These are phyloP conservation scores for Darksidea phi DNA, from an alignment of 495 filamentous ascomycete genomes.

Conservation along the genomic window DNA sequence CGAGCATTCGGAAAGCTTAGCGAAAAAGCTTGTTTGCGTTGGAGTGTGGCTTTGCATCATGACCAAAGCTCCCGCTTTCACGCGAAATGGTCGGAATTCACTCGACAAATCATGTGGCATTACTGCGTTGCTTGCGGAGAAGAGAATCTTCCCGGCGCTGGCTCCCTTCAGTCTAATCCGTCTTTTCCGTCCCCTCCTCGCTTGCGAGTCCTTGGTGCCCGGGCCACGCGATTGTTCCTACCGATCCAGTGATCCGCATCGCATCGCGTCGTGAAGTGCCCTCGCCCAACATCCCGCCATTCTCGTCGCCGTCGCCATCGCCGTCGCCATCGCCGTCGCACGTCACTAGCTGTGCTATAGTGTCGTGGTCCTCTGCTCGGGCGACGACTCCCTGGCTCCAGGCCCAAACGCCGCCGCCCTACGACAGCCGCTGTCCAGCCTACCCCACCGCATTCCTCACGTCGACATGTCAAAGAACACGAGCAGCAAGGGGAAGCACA, in stretches of 20 bases:
- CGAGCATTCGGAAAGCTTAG: constrained; percentile 4
- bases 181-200: no score
- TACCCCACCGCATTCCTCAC: neutral
- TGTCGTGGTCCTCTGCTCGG: neutral
- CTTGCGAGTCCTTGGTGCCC: no score
- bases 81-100: neutral
- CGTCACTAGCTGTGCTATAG: neutral
- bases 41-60: neutral
- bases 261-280: no score
- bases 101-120: neutral
- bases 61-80: neutral
- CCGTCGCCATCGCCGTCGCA: no score
- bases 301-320: no score
- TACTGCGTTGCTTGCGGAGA: no score
- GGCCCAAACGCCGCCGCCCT: neutral
- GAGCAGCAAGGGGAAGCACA: constrained; percentile 35
- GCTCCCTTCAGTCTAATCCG: no score
- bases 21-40: constrained; percentile 3
- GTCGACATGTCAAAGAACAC: constrained; percentile 31
- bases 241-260: no score
- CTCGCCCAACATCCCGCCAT: no score
- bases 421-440: neutral
- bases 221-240: no score
- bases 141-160: no score
- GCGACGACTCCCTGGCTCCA: neutral